Evolutionary conservation across 805 yeast genomes (phyloP).

Genomic region (Ogataea nonfermentans): DNA sequence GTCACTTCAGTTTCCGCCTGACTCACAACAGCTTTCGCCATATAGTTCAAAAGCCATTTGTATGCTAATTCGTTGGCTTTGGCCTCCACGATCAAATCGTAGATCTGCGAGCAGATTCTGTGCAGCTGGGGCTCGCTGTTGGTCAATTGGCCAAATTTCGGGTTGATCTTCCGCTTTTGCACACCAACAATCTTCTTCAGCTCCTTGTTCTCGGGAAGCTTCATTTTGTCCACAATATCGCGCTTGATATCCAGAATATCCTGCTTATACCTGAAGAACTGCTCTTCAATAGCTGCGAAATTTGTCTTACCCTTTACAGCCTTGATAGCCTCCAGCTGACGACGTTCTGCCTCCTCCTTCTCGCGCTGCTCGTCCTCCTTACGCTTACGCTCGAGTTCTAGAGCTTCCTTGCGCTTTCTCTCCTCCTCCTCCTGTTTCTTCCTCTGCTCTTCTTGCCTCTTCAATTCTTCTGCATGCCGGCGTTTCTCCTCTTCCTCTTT

Average conservation of each 20-base stretch:
- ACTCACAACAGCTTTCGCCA: constrained; percentile 80
- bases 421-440: constrained; percentile 4
- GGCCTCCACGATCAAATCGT: constrained; percentile 47
- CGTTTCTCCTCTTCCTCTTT: constrained; percentile 7
- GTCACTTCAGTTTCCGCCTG: constrained; percentile 93
- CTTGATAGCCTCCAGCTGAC: constrained; percentile 5
- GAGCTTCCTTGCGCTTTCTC: neutral
- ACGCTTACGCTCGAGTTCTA: neutral
- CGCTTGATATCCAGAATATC: constrained; percentile 58
- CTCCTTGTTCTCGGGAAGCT: constrained; percentile 32
- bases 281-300: constrained; percentile 38
- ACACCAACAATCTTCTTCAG: constrained; percentile 54
- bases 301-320: constrained; percentile 33
- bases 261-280: constrained; percentile 47
- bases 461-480: constrained; percentile 8
- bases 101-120: constrained; percentile 50
- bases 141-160: constrained; percentile 90
- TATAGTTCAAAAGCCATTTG: constrained; percentile 74
- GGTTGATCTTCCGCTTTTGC: constrained; percentile 76
- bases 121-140: constrained; percentile 61
- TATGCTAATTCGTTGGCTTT: constrained; percentile 50
- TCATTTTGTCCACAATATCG: constrained; percentile 55
- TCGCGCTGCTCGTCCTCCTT: constrained; percentile 25
- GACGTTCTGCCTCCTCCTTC: constrained; percentile 24
- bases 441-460: neutral